Evolutionary conservation across 169 alveolate species (phyloP), one percentile per base, ranked within the genome.

Genomic region (Pseudocohnilembus persalinus): DNA sequence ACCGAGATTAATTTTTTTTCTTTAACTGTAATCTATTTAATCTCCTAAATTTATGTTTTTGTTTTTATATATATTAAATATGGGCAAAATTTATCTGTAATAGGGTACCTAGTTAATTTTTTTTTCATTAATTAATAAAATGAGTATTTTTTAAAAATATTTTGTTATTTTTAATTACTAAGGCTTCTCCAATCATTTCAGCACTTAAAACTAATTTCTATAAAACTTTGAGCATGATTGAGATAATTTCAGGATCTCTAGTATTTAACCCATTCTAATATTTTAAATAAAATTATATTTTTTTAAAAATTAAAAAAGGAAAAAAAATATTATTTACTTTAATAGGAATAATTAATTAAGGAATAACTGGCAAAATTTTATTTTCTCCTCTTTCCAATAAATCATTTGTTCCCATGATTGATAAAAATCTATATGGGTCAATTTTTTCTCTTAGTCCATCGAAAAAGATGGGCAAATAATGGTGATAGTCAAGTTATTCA

Each of bases 111-210:
- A 49, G 6, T n/a, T n/a, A n/a, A n/a, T n/a, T n/a, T n/a, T n/a
- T n/a, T n/a, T n/a, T n/a, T n/a, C n/a, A n/a, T n/a, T 11, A 49
- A 11, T 49, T 49, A 49, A 49, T 11, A 49, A 49, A 49, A 49
- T 11, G 20, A 49, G 68, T 49, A 49, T 11, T 11, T 49, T 49
- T 20, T 49, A 31, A 6, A 1, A 75, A 75, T n/a, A 31, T 29
- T n/a, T 32, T 75, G 24, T 31, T 31, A 64, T 24, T 26, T 1
- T 49, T 80, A 86, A 79, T 34, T 79, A 79, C 98, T 65, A 98
- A 84, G 29, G 99, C 99, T 90, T 96, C 98, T 26, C 99, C 99
- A 27, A 96, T 94, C 90, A 96, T 94, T 84, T 95, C 98, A 29
- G 95, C 96, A 81, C 96, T 90, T 29, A 93, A 87, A 0, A 95